Evolutionary conservation across 2,329 filamentous ascomycete genomes (phyloP), one percentile per base, ranked within the genome.

Genomic region (Decorospora gaudefroyi): DNA sequence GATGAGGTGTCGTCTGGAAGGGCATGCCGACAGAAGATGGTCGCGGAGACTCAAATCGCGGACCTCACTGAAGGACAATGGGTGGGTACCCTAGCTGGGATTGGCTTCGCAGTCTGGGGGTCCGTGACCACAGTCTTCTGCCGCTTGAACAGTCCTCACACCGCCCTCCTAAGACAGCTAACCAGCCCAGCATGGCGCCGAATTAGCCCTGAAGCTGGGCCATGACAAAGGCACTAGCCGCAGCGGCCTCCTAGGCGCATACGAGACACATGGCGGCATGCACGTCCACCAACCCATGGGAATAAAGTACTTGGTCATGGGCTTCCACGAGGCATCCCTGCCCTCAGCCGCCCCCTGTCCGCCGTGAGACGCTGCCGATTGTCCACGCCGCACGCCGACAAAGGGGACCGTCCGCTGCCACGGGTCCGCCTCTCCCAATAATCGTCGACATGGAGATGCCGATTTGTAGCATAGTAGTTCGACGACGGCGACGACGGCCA

Each of bases 41-140:
- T 62, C 51, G 57, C 61, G 59, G 61, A 64, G 61, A 64, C 55
- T 42, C 38, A 37, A 41, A 55, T 61, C 55, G 51, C 57, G 57
- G 55, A 58, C 57, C 51, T 57, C 57, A 57, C 52, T 49, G 57
- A 62, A 57, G 59, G 57, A 62, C 55, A 47, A 61, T 56, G 58
- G 59, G 66, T 64, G 64, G 64, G 61, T 61, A 67, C 62, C 54
- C 58, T 64, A 61, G 64, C 64, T 61, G 60, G 62, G 62, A 64
- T 65, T 51, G 57, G 46, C 49, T 48, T 49, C 36, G 31, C 35
- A 30, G 42, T 41, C 45, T 57, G 51, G 53, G 49, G 54, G 47
- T 47, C 51, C 51, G 56, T 59, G 55, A 45, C 42, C 49, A 48
- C 35, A 50, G 48, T 54, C 55, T 59, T 58, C 58, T 63, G 49